Evolutionary conservation across 2,329 filamentous ascomycete species (phyloP), one percentile per base, ranked within the genome.

Genomic region (Curvularia verruculosa): DNA sequence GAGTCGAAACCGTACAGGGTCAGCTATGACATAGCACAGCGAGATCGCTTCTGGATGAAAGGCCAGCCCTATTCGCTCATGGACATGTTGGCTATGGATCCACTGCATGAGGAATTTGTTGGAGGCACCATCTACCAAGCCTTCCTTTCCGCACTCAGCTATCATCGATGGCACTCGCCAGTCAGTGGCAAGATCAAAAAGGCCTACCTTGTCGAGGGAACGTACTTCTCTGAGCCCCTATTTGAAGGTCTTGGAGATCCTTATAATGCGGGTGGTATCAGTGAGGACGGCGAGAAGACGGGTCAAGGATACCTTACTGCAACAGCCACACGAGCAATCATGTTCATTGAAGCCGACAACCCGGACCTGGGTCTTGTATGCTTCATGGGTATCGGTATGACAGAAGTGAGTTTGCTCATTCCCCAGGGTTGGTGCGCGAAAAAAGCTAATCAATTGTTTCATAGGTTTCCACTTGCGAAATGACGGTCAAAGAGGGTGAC

Each of bases 91-190:
- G 82, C 78, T 0, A 76, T 85, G 64, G 85, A 89, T 63, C 67
- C 78, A 0, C 71, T 85, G 1, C 78, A 84, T 0, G 64, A 77
- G 7, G 67, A 84, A 1, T 91, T 90, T 62, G 81, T 79, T 0
- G 84, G 84, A 5, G 88, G 85, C 1, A 89, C 86, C 0, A 78
- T 91, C 26, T 91, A 90, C 72, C 88, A 91, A 67, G 88, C 87
- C 0, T 91, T 89, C 68, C 77, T 91, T 3, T 87, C 82, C 7
- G 84, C 87, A 0, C 75, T 89, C 50, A 87, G 84, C 41, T 91
- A 91, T 71, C 89, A 91, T 73, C 82, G 88, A 24, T 91, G 89
- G 89, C 87, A 91, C 74, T 73, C 84, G 0, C 89, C 89, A n/a
- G 82, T 91, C 0, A 82, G 79, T 5, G 89, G 89, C 0, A 86